Percentiles rank a stretch among this genome's conserved stretches.
These are phyloP conservation scores for Raphanus sativus DNA, from an alignment of 345 rosid species.

Conservation along the genomic window DNA sequence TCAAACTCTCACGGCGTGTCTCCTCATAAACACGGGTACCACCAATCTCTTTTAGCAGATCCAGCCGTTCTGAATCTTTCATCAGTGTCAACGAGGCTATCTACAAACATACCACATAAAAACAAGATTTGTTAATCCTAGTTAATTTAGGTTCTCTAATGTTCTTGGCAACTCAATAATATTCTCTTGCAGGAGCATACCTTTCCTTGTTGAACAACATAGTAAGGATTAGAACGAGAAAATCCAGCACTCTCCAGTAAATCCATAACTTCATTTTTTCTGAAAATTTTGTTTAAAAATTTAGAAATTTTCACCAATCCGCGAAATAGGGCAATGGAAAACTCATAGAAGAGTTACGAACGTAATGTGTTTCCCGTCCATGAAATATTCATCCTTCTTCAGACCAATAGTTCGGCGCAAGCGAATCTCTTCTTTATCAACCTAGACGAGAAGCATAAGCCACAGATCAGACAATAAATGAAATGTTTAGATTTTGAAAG, in stretches of 20 bases:
- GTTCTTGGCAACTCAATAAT: neutral
- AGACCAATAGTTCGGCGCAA: slow-evolving; percentile 77
- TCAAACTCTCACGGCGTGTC: slow-evolving; percentile 93
- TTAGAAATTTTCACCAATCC: neutral
- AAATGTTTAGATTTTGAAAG: neutral
- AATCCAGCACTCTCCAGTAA: slow-evolving; percentile 97
- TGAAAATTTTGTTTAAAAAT: slow-evolving; percentile 37
- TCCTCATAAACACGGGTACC: slow-evolving; percentile 98
- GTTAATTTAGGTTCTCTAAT: neutral
- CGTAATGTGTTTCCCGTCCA: slow-evolving; percentile 96
- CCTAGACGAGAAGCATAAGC: slow-evolving; percentile 50
- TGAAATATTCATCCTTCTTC: slow-evolving; percentile 90
- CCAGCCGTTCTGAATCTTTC: slow-evolving; percentile 96
- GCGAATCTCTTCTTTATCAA: slow-evolving; percentile 93
- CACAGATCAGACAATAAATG: slow-evolving; percentile 7
- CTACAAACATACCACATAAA: slow-evolving; percentile 36
- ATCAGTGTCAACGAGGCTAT: slow-evolving; percentile 90
- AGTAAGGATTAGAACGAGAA: slow-evolving; percentile 95
- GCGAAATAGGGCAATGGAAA: neutral
- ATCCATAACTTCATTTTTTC: slow-evolving; percentile 95
- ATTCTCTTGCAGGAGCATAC: slow-evolving; percentile 37
- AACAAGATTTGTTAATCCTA: neutral
- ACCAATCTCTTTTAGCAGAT: slow-evolving; percentile 94
- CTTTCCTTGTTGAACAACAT: slow-evolving; percentile 97
- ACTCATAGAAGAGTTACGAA: slow-evolving; percentile 34